A percentile compares a stretch with the other conserved stretches of the same genome.
These are phyloP conservation scores for Mucor saturninus DNA, from an alignment of 371 early-diverging fungal species.

Conservation along the genomic window DNA sequence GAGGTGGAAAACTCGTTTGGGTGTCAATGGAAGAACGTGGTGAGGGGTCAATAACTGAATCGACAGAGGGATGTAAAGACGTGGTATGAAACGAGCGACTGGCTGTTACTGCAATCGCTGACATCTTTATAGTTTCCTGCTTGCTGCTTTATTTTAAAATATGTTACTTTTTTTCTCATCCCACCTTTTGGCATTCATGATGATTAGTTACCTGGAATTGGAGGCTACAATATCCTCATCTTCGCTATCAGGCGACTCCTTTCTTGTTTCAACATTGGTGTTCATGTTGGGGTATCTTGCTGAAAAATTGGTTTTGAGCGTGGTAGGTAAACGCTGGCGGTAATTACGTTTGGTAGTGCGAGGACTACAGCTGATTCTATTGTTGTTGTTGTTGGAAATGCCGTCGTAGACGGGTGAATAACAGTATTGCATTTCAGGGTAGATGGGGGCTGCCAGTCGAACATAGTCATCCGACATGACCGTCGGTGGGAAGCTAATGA, in stretches of 20 bases:
- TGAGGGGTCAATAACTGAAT: constrained; percentile 50
- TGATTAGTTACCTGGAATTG: constrained; percentile 1
- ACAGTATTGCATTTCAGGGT: constrained; percentile 74
- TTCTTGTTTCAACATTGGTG: constrained; percentile 2
- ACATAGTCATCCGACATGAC: constrained; percentile 79
- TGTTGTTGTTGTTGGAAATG: constrained; percentile 3
- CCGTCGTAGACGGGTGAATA: constrained; percentile 65
- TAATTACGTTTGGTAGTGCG: constrained; percentile 32
- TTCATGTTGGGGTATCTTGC: neutral
- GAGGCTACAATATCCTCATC: constrained; percentile 26
- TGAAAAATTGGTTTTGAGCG: neutral
- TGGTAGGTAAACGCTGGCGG: constrained; percentile 15
- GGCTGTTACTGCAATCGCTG: constrained; percentile 13
- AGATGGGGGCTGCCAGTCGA: constrained; percentile 70
- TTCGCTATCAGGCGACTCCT: constrained; percentile 24
- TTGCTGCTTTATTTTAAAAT: neutral
- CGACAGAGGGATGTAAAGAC: constrained; percentile 48
- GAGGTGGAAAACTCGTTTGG: neutral
- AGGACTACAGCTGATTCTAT: constrained; percentile 30
- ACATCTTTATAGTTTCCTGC: neutral
- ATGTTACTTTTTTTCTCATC: too few species aligned
- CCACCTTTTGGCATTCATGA: too few species aligned
- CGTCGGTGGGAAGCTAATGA: constrained; percentile 70
- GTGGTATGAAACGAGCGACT: constrained; percentile 31
- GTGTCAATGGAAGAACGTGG: constrained; percentile 38